phyloP scores from a whole-genome alignment of 73 alveolate genomes.

The Tetrahymena elliotti region DNA sequence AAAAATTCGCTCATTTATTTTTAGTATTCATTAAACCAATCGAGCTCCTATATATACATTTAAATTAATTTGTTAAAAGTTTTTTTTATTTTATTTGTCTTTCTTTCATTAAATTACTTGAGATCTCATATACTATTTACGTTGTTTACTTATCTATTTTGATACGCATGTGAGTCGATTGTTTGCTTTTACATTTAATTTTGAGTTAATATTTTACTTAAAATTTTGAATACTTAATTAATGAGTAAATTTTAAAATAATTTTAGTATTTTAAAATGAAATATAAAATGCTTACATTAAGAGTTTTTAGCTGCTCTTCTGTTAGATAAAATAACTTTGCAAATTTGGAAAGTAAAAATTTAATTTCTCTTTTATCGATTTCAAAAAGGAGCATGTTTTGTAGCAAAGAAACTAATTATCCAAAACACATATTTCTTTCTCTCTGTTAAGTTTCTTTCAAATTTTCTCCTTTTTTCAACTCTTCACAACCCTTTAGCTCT shows the following conservation, averaged over 20 bases:
- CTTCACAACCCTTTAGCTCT: not conserved
- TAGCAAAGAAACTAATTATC: not conserved
- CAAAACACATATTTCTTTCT: not conserved
- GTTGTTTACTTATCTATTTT: not conserved
- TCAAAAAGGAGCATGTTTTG: not conserved
- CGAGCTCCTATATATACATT: not conserved
- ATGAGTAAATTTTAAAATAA: not conserved
- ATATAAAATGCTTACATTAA: not conserved
- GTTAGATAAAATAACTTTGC: not conserved
- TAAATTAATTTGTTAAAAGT: too few relatives aligned
- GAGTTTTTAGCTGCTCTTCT: not conserved
- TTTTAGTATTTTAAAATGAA: too few relatives aligned
- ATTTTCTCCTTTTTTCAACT: not conserved
- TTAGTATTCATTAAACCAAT: not conserved
- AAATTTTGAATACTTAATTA: too few relatives aligned
- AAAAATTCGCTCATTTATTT: not conserved
- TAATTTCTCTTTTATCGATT: not conserved
- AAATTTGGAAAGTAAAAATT: not conserved
- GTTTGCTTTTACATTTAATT: not conserved
- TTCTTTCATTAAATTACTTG: not conserved
- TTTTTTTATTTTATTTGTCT: not conserved
- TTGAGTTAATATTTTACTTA: too few relatives aligned
- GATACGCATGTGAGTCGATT: not conserved
- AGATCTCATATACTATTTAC: not conserved
- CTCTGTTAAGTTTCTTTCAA: not conserved